These are phyloP conservation scores for Avena sativa DNA, from an alignment of 176 grass and related monocot genomes.

Conservation along the genomic window DNA sequence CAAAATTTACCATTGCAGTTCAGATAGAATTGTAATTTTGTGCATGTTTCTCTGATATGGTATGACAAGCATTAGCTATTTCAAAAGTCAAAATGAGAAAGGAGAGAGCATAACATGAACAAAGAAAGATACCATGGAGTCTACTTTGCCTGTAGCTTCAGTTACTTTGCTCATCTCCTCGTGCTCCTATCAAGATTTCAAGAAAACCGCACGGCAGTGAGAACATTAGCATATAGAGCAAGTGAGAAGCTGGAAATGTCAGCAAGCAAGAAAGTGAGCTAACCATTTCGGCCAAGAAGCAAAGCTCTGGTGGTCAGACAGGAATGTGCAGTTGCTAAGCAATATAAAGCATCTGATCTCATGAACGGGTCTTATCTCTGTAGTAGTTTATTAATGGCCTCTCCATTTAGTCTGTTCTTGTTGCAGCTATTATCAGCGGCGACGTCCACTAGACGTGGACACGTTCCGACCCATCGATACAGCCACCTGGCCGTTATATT, in stretches of 20 bases:
- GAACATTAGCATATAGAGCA: neutral
- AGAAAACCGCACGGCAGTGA: neutral
- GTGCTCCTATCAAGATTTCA: slow-evolving; percentile 41
- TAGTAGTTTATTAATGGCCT: slow-evolving; percentile 6
- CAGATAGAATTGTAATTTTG: neutral
- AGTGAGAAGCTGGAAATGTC: slow-evolving; percentile 20
- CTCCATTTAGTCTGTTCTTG: slow-evolving; percentile 26
- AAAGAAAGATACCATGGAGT: slow-evolving; percentile 47
- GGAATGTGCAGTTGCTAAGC: neutral
- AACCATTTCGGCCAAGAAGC: slow-evolving; percentile 50
- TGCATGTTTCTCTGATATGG: neutral
- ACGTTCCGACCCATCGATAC: slow-evolving; percentile 4
- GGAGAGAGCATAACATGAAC: neutral
- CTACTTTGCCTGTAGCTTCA: slow-evolving; percentile 35
- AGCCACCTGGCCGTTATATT: slow-evolving; percentile 20
- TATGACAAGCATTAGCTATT: neutral
- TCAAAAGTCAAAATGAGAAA: neutral
- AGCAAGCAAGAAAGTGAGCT: slow-evolving; percentile 19
- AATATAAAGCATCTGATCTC: slow-evolving; percentile 41
- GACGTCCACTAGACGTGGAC: slow-evolving; percentile 6
- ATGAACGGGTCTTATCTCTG: neutral
- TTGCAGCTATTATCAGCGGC: slow-evolving; percentile 15
- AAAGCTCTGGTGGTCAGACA: neutral
- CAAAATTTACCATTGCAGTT: neutral
- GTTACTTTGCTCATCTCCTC: slow-evolving; percentile 55